These are phyloP conservation scores for Arthrinium puccinioides DNA, from an alignment of 2,329 filamentous ascomycete species.

Conservation along the genomic window DNA sequence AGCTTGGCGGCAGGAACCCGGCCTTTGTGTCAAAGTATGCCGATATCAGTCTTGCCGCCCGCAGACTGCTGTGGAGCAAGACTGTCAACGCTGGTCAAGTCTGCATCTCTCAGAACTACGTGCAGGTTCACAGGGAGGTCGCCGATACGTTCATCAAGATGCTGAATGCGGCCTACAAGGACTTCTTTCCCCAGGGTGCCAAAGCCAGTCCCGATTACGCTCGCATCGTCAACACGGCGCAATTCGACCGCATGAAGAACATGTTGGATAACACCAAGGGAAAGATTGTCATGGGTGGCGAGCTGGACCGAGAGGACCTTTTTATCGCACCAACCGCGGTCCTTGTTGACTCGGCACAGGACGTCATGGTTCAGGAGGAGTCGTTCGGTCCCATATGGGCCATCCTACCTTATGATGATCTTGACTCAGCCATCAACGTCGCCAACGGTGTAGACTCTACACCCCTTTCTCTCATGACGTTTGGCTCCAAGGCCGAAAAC, in stretches of 20 bases:
- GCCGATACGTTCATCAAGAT: conserved; percentile 65
- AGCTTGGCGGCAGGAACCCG: conserved; percentile 88
- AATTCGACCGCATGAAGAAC: conserved; percentile 78
- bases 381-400: conserved; percentile 91
- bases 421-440: conserved; percentile 80
- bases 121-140: conserved; percentile 70
- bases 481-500: conserved; percentile 74
- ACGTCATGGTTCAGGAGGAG: conserved; percentile 75
- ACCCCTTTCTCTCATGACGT: conserved; percentile 76
- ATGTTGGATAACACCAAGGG: conserved; percentile 83
- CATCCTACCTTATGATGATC: conserved; percentile 66
- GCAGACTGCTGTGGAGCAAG: conserved; percentile 85
- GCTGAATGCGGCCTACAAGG: conserved; percentile 61
- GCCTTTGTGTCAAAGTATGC: conserved; percentile 84
- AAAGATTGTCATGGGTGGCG: conserved; percentile 80
- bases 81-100: conserved; percentile 80
- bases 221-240: conserved; percentile 71
- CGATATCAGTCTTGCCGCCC: conserved; percentile 72
- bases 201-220: conserved; percentile 71
- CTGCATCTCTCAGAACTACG: conserved; percentile 90
- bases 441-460: conserved; percentile 78
- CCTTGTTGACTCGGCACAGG: conserved; percentile 66
- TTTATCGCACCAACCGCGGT: conserved; percentile 94
- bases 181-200: conserved; percentile 80
- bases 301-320: conserved; percentile 68